Percentiles rank a stretch among this genome's conserved stretches.
These are phyloP conservation scores for Phascolomyces articulosus DNA, from an alignment of 371 early-diverging fungal genomes.

Conservation along the genomic window DNA sequence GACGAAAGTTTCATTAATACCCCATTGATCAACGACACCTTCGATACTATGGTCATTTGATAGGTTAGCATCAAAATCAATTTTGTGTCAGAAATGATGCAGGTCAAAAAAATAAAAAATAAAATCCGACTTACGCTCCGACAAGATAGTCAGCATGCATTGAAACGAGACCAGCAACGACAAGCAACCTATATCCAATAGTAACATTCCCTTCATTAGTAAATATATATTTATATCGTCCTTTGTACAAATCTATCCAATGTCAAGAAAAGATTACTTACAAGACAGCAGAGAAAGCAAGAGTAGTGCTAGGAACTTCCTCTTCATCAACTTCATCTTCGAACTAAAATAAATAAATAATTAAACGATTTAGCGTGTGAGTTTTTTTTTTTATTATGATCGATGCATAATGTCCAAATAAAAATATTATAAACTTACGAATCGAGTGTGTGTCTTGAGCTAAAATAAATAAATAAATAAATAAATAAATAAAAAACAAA, in stretches of 20 bases:
- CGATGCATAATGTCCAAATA: constrained; percentile 8
- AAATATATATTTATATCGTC: not conserved
- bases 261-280: constrained; percentile 16
- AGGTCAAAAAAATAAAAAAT: not conserved
- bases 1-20: constrained; percentile 80
- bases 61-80: not conserved
- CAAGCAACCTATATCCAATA: constrained; percentile 45
- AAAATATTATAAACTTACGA: constrained; percentile 62
- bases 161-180: constrained; percentile 65
- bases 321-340: constrained; percentile 56
- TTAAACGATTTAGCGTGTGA: not conserved
- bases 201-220: not conserved
- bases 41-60: constrained; percentile 61
- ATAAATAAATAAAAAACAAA: constrained; percentile 17
- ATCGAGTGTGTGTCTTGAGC: constrained; percentile 64
- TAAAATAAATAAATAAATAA: constrained; percentile 29
- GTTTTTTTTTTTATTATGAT: not conserved
- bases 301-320: constrained; percentile 52
- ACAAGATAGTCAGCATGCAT: constrained; percentile 86
- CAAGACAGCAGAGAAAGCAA: constrained; percentile 40
- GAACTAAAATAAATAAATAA: constrained; percentile 23
- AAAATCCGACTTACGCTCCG: constrained; percentile 43
- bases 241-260: not conserved
- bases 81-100: too few relatives aligned
- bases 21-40: constrained; percentile 68